These are phyloP conservation scores for Ilyonectria destructans DNA, from an alignment of 2,329 filamentous ascomycete species.

Conservation along the genomic window DNA sequence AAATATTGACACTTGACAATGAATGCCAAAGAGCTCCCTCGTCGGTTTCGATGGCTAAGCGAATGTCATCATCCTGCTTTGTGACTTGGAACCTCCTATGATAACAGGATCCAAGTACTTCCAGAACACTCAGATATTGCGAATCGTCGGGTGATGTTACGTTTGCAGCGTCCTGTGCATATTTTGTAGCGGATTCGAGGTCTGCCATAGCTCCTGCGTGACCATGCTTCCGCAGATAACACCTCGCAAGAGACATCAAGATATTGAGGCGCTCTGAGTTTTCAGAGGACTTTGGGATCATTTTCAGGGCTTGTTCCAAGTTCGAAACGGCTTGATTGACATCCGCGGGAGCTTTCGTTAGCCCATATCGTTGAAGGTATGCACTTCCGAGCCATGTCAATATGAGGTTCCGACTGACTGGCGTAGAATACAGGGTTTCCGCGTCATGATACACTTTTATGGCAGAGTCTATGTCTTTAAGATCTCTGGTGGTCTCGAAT, in stretches of 20 bases:
- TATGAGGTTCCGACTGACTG: neutral
- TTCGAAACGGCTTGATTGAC: neutral
- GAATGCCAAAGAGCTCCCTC: no score
- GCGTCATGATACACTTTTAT: neutral
- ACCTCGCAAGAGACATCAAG: neutral
- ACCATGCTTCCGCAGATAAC: neutral
- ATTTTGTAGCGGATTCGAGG: no score
- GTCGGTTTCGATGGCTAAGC: no score
- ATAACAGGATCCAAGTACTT: no score
- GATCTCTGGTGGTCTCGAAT: neutral
- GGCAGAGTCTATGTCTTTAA: slow-evolving; percentile 1
- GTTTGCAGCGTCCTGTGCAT: no score
- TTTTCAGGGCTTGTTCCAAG: neutral
- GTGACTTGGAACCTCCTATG: no score
- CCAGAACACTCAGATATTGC: no score
- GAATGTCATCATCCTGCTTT: no score
- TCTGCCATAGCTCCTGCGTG: no score
- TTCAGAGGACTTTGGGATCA: neutral
- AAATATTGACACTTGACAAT: neutral
- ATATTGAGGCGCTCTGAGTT: neutral
- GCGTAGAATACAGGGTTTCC: neutral
- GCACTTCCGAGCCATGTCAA: slow-evolving; percentile 2
- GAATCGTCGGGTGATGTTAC: no score
- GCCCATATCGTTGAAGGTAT: neutral
- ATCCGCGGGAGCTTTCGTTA: slow-evolving; percentile 1